Evolutionary conservation across 202 grass and related monocot genomes (phyloP).

Genomic region (Carex arenaria): DNA sequence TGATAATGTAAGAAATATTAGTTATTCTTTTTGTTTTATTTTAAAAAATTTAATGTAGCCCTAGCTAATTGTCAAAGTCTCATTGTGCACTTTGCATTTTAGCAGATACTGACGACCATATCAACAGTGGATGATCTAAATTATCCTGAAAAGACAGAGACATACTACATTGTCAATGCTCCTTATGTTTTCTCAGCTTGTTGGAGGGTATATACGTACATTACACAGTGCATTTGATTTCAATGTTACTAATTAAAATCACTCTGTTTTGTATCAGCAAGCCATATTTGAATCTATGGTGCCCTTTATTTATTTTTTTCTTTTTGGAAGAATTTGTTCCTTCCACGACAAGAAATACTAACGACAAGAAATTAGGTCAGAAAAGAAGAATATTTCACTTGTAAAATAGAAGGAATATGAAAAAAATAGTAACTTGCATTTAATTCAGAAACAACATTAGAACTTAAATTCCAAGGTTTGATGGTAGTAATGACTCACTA

Average conservation of each 20-base stretch:
- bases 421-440: neutral
- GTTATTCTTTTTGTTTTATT: neutral
- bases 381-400: neutral
- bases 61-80: neutral
- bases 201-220: conserved; percentile 64
- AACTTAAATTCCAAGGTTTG: neutral
- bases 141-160: conserved; percentile 90
- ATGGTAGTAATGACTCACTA: neutral
- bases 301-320: neutral
- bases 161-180: conserved; percentile 91
- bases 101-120: conserved; percentile 85
- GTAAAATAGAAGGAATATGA: neutral
- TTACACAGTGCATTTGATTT: conserved; percentile 11
- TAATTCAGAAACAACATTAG: neutral
- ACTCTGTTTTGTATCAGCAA: neutral
- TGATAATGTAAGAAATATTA: neutral
- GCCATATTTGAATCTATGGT: neutral
- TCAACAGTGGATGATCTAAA: conserved; percentile 86
- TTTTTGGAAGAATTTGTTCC: neutral
- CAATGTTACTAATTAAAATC: neutral
- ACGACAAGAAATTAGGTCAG: neutral
- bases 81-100: conserved; percentile 18
- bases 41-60: neutral
- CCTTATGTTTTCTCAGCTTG: conserved; percentile 97
- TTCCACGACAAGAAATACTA: neutral